Evolutionary conservation across 345 rosid genomes (phyloP).

Genomic region (Populus davidiana): DNA sequence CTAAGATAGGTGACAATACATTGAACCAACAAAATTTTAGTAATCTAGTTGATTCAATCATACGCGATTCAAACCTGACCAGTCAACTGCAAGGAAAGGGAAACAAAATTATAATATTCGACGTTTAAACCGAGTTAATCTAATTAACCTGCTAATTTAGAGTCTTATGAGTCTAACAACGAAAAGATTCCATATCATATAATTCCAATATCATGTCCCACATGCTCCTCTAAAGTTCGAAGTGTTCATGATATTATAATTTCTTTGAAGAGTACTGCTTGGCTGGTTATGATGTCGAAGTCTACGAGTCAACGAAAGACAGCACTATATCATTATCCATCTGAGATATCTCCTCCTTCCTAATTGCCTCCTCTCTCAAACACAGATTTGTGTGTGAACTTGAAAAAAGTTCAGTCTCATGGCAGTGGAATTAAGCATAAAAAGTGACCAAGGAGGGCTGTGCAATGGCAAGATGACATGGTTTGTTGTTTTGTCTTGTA

Average conservation of each 20-base stretch:
- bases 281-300: background rate
- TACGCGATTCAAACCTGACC: too few relatives aligned
- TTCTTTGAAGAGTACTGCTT: too few relatives aligned
- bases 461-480: conserved; percentile 54
- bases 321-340: background rate
- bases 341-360: background rate
- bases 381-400: background rate
- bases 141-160: too few relatives aligned
- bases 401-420: conserved; percentile 21
- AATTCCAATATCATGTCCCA: background rate
- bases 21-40: too few relatives aligned
- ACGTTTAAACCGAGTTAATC: too few relatives aligned
- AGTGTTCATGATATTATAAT: background rate
- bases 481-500: conserved; percentile 65
- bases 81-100: too few relatives aligned
- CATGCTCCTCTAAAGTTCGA: background rate
- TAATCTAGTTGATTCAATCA: too few relatives aligned
- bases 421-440: conserved; percentile 40
- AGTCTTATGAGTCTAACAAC: too few relatives aligned
- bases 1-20: too few relatives aligned
- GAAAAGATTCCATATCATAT: too few relatives aligned
- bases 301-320: background rate
- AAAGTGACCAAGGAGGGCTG: conserved; percentile 16
- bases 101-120: too few relatives aligned
- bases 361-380: background rate